A percentile compares a stretch with the other conserved stretches of the same genome.
Evolutionary conservation across 2,329 filamentous ascomycete species (phyloP).

Genomic region (Fusarium stilboides): DNA sequence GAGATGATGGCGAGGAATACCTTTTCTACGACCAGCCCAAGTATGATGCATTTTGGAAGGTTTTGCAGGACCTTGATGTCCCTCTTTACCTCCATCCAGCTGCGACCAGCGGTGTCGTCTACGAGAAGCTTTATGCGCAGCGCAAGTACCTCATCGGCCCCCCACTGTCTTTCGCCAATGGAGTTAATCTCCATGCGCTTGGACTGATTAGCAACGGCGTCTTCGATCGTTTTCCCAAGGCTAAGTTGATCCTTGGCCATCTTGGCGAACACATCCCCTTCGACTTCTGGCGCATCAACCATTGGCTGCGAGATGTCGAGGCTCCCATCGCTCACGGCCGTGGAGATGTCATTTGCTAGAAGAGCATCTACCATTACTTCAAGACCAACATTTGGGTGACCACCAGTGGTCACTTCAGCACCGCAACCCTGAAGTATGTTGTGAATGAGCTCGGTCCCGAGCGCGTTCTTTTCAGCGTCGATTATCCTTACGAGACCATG

Average conservation of each 20-base stretch:
- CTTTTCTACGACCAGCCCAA: not conserved
- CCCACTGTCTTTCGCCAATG: too few relatives aligned
- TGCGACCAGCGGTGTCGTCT: too few relatives aligned
- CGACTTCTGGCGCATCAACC: not conserved
- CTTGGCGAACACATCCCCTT: not conserved
- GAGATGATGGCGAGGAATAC: not conserved
- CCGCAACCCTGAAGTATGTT: not conserved
- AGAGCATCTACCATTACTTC: not conserved
- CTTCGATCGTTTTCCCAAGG: too few relatives aligned
- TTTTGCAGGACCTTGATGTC: too few relatives aligned
- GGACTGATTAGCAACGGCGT: too few relatives aligned
- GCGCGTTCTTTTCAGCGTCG: conserved; percentile 11
- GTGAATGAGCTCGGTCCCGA: not conserved
- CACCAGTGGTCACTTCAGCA: not conserved
- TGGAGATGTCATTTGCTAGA: not conserved
- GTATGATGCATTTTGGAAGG: too few relatives aligned
- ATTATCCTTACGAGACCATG: conserved; percentile 18
- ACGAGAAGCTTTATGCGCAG: too few relatives aligned
- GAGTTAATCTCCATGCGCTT: too few relatives aligned
- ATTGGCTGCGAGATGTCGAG: not conserved
- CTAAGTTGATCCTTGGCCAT: not conserved
- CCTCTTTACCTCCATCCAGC: too few relatives aligned
- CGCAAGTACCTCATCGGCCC: too few relatives aligned
- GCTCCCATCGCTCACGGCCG: not conserved
- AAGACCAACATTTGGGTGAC: not conserved